Evolutionary conservation across 2,329 filamentous ascomycete genomes (phyloP), one percentile per base, ranked within the genome.

Genomic region (Sclerotinia sclerotiorum): DNA sequence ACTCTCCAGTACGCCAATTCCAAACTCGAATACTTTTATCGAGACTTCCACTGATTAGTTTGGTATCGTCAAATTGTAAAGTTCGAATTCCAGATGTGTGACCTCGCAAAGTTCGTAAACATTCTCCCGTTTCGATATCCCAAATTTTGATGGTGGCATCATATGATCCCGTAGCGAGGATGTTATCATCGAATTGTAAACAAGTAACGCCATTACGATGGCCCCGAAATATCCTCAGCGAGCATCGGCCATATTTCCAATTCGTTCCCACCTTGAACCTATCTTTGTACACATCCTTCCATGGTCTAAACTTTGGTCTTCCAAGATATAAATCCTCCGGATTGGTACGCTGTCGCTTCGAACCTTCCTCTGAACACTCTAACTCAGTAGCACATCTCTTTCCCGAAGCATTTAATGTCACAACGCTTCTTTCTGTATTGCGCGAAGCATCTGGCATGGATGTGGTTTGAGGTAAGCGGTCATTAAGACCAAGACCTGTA

Each of bases 211-310:
- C 94, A 77, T 97, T 97, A 15, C 87, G 89, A 79, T 98, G 90
- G 1, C 94, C 94, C 73, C 89, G 90, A 79, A 99, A 93, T 17
- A 91, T 87, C 77, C 90, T 93, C 73, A 92, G 90, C 8, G 89
- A 89, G 80, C 90, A 98, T 49, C 94, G 88, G 5, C 95, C 94
- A 72, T 97, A 93, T 78, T 97, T 97, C 95, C 95, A 99, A 78
- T 98, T 98, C 70, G 90, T 95, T 64, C 95, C 94, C 60, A 99
- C 93, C 78, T 94, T 95, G 84, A 94, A 98, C 21, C 92, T 88
- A 78, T 97, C 94, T 72, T 93, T 91, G 82, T 99, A 99, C 1
- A 99, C 92, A 70, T 97, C 93, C 79, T 99, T 99, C 95, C 95
- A 99, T 0, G 90, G 93, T 42, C 93, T 81, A 63, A 84, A 84